Base-by-base conservation (phyloP, 805 yeast genomes). In the Yarrowia sp. region DNA sequence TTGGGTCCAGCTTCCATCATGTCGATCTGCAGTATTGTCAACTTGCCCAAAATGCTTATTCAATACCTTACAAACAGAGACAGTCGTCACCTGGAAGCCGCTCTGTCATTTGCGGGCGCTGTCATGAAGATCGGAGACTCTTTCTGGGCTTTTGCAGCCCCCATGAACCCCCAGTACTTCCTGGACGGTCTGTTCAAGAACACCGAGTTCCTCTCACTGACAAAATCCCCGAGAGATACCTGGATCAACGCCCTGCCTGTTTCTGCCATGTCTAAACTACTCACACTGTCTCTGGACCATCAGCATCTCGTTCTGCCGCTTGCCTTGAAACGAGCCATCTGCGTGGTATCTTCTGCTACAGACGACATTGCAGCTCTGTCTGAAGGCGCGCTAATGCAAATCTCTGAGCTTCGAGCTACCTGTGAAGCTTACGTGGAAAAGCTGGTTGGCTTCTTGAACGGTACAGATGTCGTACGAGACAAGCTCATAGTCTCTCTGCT, bases 151-250 rank as follows among this genome's bases (percentile, higher is more conserved):
- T 49, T 48, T 49, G 46, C 48, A 3, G 36, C 55, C 2, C 67
- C 67, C 11, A 63, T 63, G 55, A 63, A 63, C 56, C 40, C 67
- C 16, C 55, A 48, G 46, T 63, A 48, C 46, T 48, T 63, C 9
- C 26, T 63, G 22, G 67, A 63, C 26, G 67, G 67, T 2, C 45
- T 63, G 12, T 63, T 48, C 40, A 48, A 40, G 9, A 63, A 63
- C 46, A 10, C 41, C 4, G 67, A 63, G 67, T 63, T 63, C 48
- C 41, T 35, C 16, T 22, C 8, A 5, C n/a, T 63, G 40, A 46
- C 16, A 1, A 40, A n/a, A 48, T 40, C 67, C n/a, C 12, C 67
- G 8, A 46, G 67, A 48, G 67, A 63, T 14, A 19, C 32, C 15
- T 63, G 67, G 67, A 38, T 48, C 19, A 49, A 36, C 32, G 22